Percentiles rank a stretch among this genome's conserved stretches.
These are phyloP conservation scores for Cadophora sp. DNA, from an alignment of 2,329 filamentous ascomycete genomes.

Conservation along the genomic window DNA sequence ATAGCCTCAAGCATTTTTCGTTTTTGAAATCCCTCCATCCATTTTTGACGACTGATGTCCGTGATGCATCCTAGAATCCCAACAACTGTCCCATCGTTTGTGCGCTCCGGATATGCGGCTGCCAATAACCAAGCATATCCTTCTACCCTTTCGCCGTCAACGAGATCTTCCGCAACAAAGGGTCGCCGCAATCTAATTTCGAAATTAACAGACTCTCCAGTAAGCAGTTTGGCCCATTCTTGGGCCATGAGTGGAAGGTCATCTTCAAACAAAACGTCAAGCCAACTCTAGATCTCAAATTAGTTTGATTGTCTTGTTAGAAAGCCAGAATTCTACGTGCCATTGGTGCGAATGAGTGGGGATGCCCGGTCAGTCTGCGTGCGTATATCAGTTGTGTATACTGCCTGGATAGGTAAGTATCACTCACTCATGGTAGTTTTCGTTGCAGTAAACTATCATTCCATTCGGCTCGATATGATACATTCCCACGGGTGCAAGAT, in stretches of 20 bases:
- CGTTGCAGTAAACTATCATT: constrained; percentile 73
- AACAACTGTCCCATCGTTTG: constrained; percentile 29
- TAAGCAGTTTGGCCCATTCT: constrained; percentile 37
- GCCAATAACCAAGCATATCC: constrained; percentile 37
- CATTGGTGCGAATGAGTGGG: constrained; percentile 48
- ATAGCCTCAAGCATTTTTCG: constrained; percentile 51
- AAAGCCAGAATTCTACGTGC: constrained; percentile 14
- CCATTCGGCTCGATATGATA: constrained; percentile 72
- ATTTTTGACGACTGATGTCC: constrained; percentile 37
- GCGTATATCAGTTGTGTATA: not conserved
- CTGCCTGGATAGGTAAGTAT: not conserved
- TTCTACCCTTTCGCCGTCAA: constrained; percentile 57
- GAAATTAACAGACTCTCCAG: constrained; percentile 32
- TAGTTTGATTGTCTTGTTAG: not conserved
- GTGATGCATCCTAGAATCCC: constrained; percentile 37
- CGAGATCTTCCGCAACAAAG: constrained; percentile 58
- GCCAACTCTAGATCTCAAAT: constrained; percentile 28
- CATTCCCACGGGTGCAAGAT: constrained; percentile 77
- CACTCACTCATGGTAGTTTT: constrained; percentile 59
- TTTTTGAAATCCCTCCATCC: constrained; percentile 44
- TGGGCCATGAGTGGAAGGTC: constrained; percentile 33
- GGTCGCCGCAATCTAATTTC: constrained; percentile 43
- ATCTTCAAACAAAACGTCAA: constrained; percentile 28
- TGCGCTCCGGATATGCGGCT: constrained; percentile 36
- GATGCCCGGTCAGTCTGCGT: constrained; percentile 54